phyloP scores from a whole-genome alignment of 345 rosid genomes.

The Ceriops decandra region DNA sequence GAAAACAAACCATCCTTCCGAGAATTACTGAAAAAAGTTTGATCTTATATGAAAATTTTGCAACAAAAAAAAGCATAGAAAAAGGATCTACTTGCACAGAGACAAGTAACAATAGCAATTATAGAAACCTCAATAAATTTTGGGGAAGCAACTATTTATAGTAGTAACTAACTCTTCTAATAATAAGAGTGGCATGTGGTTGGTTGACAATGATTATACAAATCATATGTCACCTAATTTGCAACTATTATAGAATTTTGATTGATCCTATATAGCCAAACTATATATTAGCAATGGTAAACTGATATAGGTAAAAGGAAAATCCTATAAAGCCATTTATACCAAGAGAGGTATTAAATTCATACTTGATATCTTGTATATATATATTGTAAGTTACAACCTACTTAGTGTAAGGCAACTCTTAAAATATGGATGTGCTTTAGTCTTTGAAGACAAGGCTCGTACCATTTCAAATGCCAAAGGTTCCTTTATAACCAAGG shows the following conservation, averaged over 20 bases:
- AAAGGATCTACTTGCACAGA: neutral
- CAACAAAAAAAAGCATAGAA: too few relatives aligned
- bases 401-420: neutral
- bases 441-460: neutral
- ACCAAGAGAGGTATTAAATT: neutral
- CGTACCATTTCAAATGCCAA: neutral
- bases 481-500: neutral
- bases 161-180: too few relatives aligned
- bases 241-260: neutral
- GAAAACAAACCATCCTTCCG: too few relatives aligned
- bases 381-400: neutral
- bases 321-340: too few relatives aligned
- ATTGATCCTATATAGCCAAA: neutral
- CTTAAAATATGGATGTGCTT: neutral
- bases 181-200: neutral
- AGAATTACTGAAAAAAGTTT: too few relatives aligned
- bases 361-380: neutral
- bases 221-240: neutral
- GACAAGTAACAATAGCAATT: neutral
- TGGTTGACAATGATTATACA: neutral
- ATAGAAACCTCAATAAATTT: neutral
- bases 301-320: neutral
- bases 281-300: neutral
- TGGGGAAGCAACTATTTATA: neutral
- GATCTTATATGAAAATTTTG: too few relatives aligned